A percentile compares a stretch with the other conserved stretches of the same genome.
phyloP scores from a whole-genome alignment of 306 rosid species.

The Gleditsia sinensis region DNA sequence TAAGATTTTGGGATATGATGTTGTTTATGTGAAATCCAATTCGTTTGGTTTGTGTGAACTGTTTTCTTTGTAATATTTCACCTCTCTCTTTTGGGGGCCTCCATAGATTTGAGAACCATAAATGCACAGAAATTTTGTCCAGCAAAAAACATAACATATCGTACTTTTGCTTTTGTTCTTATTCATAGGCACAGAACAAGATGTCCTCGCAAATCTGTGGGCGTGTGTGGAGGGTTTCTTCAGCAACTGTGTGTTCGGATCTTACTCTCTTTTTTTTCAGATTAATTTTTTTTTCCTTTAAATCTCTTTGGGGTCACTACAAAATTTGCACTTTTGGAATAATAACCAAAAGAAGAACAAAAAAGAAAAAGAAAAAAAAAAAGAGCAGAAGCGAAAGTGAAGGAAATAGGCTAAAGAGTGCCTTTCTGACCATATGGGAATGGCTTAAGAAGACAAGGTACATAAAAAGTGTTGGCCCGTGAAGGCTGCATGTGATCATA shows the following conservation, averaged over 20 bases:
- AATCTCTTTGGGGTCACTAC: neutral
- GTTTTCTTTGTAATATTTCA: conserved; percentile 7
- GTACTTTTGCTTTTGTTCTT: conserved; percentile 45
- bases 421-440: conserved; percentile 34
- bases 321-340: conserved; percentile 3
- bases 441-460: conserved; percentile 64
- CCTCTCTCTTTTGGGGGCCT: too few species aligned
- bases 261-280: neutral
- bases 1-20: conserved; percentile 24
- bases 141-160: neutral
- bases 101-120: too few species aligned
- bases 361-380: too few species aligned
- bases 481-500: conserved; percentile 96
- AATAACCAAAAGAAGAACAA: conserved; percentile 17
- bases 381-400: neutral
- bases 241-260: neutral
- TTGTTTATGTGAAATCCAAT: too few species aligned
- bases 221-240: conserved; percentile 31
- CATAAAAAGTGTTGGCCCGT: conserved; percentile 73
- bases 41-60: conserved; percentile 9
- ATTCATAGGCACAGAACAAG: conserved; percentile 35
- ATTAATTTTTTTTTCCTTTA: neutral
- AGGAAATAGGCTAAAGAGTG: conserved; percentile 19
- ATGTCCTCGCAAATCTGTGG: conserved; percentile 46
- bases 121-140: too few species aligned